A percentile compares a stretch with the other conserved stretches of the same genome.
Evolutionary conservation across 345 rosid genomes (phyloP).

Genomic region (Clausena lansium): DNA sequence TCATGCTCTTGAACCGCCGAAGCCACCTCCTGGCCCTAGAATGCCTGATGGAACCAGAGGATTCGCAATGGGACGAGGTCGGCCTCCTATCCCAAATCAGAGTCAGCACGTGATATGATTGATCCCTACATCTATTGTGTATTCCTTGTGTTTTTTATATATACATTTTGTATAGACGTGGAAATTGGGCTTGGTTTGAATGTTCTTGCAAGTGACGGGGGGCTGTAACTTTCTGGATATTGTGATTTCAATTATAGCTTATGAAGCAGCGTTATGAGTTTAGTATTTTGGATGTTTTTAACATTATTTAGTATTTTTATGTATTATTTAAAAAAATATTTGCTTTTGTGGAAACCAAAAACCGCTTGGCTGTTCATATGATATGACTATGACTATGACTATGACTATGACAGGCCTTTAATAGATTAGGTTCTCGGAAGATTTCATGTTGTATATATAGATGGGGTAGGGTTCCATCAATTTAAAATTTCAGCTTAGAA

Average conservation of each 20-base stretch:
- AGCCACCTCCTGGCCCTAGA: slow-evolving; percentile 94
- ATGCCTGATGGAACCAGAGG: slow-evolving; percentile 99
- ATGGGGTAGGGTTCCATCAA: no score
- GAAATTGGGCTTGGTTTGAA: slow-evolving; percentile 15
- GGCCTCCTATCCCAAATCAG: slow-evolving; percentile 34
- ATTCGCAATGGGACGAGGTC: slow-evolving; percentile 89
- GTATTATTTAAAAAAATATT: no score
- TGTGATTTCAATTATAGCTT: not conserved
- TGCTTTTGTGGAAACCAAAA: not conserved
- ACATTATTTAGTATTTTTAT: no score
- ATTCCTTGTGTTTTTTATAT: not conserved
- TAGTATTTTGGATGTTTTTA: not conserved
- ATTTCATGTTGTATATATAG: no score
- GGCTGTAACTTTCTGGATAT: not conserved
- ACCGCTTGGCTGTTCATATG: not conserved
- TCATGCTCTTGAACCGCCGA: slow-evolving; percentile 49
- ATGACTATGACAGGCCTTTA: no score
- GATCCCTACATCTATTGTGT: slow-evolving; percentile 26
- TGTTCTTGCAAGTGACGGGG: not conserved
- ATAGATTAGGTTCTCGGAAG: no score
- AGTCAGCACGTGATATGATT: slow-evolving; percentile 16
- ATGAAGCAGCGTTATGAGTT: not conserved
- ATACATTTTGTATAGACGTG: slow-evolving; percentile 12
- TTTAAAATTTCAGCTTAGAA: no score
- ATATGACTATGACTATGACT: no score